Conservation (phyloP, 2,329 filamentous ascomycete species). For the Sodiomyces alkalinus region DNA sequence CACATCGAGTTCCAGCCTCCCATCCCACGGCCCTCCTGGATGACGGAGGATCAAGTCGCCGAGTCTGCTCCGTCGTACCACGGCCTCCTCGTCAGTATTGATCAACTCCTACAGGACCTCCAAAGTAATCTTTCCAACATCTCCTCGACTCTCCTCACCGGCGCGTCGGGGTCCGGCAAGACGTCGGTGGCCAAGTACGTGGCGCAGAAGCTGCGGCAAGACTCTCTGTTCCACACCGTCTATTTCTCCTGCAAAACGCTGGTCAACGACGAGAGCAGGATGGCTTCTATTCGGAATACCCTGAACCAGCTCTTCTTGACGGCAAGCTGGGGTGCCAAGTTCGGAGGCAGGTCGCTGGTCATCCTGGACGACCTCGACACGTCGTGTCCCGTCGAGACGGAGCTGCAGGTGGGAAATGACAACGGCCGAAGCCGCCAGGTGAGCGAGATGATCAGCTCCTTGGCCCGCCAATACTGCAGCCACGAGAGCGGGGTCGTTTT, state of each 20-base stretch:
- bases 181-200: slow-evolving; percentile 65
- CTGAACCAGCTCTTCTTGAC: slow-evolving; percentile 72
- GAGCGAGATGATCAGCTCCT: slow-evolving; percentile 72
- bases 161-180: slow-evolving; percentile 82
- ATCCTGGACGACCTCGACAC: slow-evolving; percentile 89
- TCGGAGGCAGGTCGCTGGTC: slow-evolving; percentile 71
- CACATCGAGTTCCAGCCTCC: slow-evolving; percentile 63
- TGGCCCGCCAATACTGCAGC: slow-evolving; percentile 72
- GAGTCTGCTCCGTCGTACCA: slow-evolving; percentile 41
- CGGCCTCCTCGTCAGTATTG: slow-evolving; percentile 68
- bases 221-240: slow-evolving; percentile 64
- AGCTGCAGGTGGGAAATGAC: slow-evolving; percentile 84
- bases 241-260: slow-evolving; percentile 81
- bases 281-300: slow-evolving; percentile 83
- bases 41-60: slow-evolving; percentile 25
- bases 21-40: slow-evolving; percentile 48
- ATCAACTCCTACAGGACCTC: slow-evolving; percentile 57
- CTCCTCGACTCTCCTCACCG: slow-evolving; percentile 81
- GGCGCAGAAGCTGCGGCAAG: slow-evolving; percentile 54
- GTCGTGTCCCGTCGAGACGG: slow-evolving; percentile 83
- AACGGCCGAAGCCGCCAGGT: slow-evolving; percentile 87
- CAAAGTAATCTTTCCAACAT: slow-evolving; percentile 65
- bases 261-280: slow-evolving; percentile 78
- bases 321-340: slow-evolving; percentile 78
- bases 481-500: slow-evolving; percentile 70